Conservation (phyloP, 192 early-diverging fungal species). For the Backusella westeae region DNA sequence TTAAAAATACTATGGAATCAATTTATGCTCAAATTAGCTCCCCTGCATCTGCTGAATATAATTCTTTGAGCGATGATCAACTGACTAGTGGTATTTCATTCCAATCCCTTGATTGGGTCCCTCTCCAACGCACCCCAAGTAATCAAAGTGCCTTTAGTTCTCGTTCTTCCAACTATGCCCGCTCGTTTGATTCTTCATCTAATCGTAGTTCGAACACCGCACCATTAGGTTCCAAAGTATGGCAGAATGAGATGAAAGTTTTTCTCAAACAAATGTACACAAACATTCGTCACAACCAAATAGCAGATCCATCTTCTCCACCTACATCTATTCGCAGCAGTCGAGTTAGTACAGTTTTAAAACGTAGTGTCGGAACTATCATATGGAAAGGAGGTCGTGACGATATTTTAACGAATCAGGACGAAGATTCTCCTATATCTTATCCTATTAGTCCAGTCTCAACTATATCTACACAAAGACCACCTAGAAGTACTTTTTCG, state of each 20-base stretch:
- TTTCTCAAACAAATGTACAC: conserved; percentile 32
- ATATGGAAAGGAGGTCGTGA: conserved; percentile 24
- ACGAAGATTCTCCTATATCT: background rate
- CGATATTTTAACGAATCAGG: no score
- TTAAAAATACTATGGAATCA: conserved; percentile 64
- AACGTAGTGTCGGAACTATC: conserved; percentile 26
- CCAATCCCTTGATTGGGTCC: background rate
- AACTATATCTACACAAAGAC: background rate
- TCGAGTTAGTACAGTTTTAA: conserved; percentile 15
- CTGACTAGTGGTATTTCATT: conserved; percentile 16
- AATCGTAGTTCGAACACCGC: background rate
- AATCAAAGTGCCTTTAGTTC: background rate
- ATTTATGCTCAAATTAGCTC: conserved; percentile 38
- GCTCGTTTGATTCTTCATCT: background rate
- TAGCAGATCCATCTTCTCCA: conserved; percentile 21
- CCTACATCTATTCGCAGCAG: background rate
- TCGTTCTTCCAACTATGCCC: background rate
- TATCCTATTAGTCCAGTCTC: conserved; percentile 2
- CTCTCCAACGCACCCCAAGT: conserved; percentile 24
- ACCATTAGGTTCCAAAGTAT: conserved; percentile 8
- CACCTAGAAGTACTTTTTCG: background rate
- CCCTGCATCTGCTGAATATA: conserved; percentile 5
- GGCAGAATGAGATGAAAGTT: conserved; percentile 20
- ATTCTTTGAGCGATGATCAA: background rate
- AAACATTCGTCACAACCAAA: conserved; percentile 27